Evolutionary conservation across 768 basidiomycete genomes (phyloP).

Genomic region (Tubosaeta sp.): DNA sequence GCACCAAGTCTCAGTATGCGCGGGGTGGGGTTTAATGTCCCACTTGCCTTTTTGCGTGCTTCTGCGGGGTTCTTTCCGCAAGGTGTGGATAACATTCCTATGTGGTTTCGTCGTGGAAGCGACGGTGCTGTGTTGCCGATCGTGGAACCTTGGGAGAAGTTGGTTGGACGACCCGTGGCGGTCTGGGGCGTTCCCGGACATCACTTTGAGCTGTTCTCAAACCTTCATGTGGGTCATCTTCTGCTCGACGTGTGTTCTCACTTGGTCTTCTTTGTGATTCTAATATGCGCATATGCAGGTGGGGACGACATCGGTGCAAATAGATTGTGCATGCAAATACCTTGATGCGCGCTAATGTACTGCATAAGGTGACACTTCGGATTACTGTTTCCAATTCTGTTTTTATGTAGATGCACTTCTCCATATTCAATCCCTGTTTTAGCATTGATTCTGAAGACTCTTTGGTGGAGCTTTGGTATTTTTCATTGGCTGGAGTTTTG

Average conservation of each 20-base stretch:
- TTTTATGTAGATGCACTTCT: no score
- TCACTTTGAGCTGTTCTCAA: conserved; percentile 58
- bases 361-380: not conserved
- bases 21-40: conserved; percentile 13
- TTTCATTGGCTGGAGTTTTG: no score
- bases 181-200: conserved; percentile 59
- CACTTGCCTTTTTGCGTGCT: conserved; percentile 52
- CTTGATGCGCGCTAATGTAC: conserved; percentile 3
- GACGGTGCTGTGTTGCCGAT: conserved; percentile 8
- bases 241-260: not conserved
- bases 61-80: conserved; percentile 39
- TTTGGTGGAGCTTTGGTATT: no score
- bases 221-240: conserved; percentile 43
- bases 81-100: conserved; percentile 35
- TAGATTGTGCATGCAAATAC: conserved; percentile 17
- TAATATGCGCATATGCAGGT: conserved; percentile 9
- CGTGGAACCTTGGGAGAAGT: conserved; percentile 44
- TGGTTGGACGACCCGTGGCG: conserved; percentile 36
- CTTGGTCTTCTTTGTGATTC: no score
- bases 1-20: conserved; percentile 28
- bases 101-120: not conserved
- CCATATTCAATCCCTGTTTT: no score
- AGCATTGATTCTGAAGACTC: no score
- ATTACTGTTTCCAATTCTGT: not conserved
- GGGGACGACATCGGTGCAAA: conserved; percentile 20